Conservation (phyloP, 106 monocot genomes). For the Acorus calamus region DNA sequence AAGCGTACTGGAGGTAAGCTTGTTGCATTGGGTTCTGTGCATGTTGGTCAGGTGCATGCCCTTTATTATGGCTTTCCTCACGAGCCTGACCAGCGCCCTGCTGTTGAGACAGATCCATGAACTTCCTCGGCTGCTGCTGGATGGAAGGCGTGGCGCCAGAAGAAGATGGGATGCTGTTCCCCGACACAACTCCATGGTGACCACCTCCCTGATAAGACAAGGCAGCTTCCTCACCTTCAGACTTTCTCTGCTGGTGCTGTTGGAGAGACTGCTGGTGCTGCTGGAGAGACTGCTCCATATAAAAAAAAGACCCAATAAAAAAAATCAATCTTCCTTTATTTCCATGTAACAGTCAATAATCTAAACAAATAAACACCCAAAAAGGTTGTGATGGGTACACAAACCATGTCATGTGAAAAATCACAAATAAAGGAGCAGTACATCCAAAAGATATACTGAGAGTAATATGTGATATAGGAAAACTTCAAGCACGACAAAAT, state of each 20-base stretch:
- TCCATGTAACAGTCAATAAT: not conserved
- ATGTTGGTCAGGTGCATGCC: conserved; percentile 29
- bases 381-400: no score
- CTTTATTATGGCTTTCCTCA: conserved; percentile 36
- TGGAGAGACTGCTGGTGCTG: conserved; percentile 28
- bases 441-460: no score
- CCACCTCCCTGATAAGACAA: conserved; percentile 30
- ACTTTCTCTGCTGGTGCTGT: conserved; percentile 35
- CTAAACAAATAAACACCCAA: no score
- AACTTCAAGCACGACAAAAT: no score
- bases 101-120: conserved; percentile 22
- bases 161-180: conserved; percentile 34
- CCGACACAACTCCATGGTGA: conserved; percentile 41
- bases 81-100: conserved; percentile 15
- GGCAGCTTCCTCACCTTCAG: conserved; percentile 41
- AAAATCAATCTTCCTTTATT: not conserved
- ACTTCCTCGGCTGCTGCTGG: conserved; percentile 20
- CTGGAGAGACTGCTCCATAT: conserved; percentile 9
- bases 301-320: not conserved
- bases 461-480: no score
- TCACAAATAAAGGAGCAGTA: no score
- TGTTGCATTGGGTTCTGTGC: conserved; percentile 43
- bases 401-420: no score
- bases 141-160: conserved; percentile 29
- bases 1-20: conserved; percentile 61